These are phyloP conservation scores for Quillaja saponaria DNA, from an alignment of 306 rosid genomes.

Conservation along the genomic window DNA sequence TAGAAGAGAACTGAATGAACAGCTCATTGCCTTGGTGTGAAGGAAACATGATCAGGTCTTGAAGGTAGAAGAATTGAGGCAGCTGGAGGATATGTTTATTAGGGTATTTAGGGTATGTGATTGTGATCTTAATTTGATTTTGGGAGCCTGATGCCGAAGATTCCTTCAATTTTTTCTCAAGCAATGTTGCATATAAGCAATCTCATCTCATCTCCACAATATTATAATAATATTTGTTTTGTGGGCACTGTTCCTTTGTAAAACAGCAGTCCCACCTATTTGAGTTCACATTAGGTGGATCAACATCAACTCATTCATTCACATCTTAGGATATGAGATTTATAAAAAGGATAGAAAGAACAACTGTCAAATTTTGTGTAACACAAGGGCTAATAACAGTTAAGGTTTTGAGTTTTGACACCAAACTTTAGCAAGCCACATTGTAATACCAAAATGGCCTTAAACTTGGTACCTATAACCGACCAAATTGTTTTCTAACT, in stretches of 20 bases:
- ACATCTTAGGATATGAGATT: too few relatives aligned
- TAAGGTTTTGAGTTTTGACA: too few relatives aligned
- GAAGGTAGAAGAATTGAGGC: not conserved
- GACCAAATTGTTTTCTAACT: too few relatives aligned
- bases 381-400: too few relatives aligned
- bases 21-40: slow-evolving; percentile 63
- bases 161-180: slow-evolving; percentile 37
- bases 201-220: slow-evolving; percentile 38
- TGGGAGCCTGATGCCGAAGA: too few relatives aligned
- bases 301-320: not conserved
- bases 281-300: not conserved
- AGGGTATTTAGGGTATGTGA: slow-evolving; percentile 33
- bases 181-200: slow-evolving; percentile 19
- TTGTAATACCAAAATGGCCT: too few relatives aligned
- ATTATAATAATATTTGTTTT: not conserved
- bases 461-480: too few relatives aligned
- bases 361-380: too few relatives aligned
- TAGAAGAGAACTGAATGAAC: slow-evolving; percentile 58
- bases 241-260: slow-evolving; percentile 1
- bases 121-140: slow-evolving; percentile 30
- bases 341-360: too few relatives aligned
- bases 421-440: too few relatives aligned
- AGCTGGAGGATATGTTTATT: slow-evolving; percentile 35
- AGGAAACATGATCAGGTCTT: slow-evolving; percentile 53
- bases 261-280: slow-evolving; percentile 21